phyloP scores from a whole-genome alignment of 2,329 filamentous ascomycete species.

The Diplocarpon rosae region DNA sequence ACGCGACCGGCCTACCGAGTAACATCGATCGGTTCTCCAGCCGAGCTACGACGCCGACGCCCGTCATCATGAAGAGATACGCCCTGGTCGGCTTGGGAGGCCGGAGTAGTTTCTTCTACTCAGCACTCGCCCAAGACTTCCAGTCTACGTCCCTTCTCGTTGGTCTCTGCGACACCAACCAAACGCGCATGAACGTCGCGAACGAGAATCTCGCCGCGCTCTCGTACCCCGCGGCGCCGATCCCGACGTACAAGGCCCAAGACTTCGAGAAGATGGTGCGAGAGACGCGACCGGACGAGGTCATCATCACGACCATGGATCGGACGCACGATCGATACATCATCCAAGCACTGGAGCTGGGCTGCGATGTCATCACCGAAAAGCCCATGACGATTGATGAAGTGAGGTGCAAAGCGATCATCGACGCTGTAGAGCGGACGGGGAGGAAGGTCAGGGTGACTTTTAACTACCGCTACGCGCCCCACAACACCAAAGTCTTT shows the following conservation, averaged over 20 bases:
- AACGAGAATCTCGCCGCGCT: constrained; percentile 37
- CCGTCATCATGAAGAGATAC: constrained; percentile 28
- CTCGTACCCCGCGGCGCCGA: constrained; percentile 30
- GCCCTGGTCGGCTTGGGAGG: constrained; percentile 49
- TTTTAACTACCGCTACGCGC: constrained; percentile 55
- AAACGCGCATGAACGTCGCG: constrained; percentile 46
- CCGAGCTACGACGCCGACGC: too few relatives aligned
- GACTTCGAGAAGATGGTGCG: constrained; percentile 48
- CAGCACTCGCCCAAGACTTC: constrained; percentile 44
- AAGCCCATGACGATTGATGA: constrained; percentile 56
- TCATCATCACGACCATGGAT: constrained; percentile 54
- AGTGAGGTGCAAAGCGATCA: constrained; percentile 41
- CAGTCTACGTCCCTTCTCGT: constrained; percentile 39
- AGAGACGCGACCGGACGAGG: constrained; percentile 45
- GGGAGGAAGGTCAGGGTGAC: constrained; percentile 41
- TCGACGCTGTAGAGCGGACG: constrained; percentile 41
- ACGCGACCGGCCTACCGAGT: too few relatives aligned
- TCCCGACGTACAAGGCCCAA: constrained; percentile 43
- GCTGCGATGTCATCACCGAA: constrained; percentile 50
- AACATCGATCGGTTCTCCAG: not conserved
- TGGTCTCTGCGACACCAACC: constrained; percentile 48
- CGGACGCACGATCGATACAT: constrained; percentile 51
- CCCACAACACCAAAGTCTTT: constrained; percentile 51
- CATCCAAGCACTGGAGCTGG: constrained; percentile 45
- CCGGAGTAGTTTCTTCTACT: constrained; percentile 50